Percentiles rank a stretch among this genome's conserved stretches.
Evolutionary conservation across 768 basidiomycete species (phyloP).

Genomic region (Lactarius trivialis): DNA sequence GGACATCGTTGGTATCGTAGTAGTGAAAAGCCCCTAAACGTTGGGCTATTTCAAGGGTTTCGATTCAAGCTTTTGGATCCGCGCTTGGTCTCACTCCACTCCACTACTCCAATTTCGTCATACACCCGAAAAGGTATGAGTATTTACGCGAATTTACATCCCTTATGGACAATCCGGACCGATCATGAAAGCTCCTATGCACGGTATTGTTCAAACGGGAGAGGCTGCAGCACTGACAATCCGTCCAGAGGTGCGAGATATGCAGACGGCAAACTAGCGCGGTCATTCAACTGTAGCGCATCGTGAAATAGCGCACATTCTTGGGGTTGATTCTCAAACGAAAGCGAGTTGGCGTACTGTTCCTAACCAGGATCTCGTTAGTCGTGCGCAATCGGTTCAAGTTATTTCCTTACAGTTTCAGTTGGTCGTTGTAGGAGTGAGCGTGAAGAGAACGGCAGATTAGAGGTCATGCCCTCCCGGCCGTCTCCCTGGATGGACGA

Average conservation of each 20-base stretch:
- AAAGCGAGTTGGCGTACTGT: not conserved
- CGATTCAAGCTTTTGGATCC: constrained; percentile 13
- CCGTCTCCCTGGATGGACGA: not conserved
- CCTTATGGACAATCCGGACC: not conserved
- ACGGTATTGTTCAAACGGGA: constrained; percentile 17
- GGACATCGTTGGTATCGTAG: constrained; percentile 5
- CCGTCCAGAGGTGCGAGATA: constrained; percentile 20
- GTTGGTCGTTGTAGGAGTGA: not conserved
- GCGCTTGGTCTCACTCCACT: constrained; percentile 3
- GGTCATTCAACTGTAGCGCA: constrained; percentile 1
- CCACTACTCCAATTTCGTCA: constrained; percentile 1
- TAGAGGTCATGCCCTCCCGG: not conserved
- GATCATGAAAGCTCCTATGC: constrained; percentile 5
- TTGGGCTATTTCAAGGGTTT: constrained; percentile 15
- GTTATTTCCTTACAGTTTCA: constrained; percentile 4
- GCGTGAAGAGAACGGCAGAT: not conserved
- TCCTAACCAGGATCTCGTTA: not conserved
- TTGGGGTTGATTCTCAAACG: constrained; percentile 7
- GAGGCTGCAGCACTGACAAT: constrained; percentile 16
- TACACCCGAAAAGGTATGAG: not conserved
- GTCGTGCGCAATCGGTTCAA: not conserved
- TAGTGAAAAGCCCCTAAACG: constrained; percentile 8
- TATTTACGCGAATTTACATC: not conserved
- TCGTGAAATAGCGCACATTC: constrained; percentile 18
- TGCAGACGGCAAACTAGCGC: not conserved